A percentile compares a stretch with the other conserved stretches of the same genome.
phyloP scores from a whole-genome alignment of 2,329 filamentous ascomycete species.

The Thelonectria olida region DNA sequence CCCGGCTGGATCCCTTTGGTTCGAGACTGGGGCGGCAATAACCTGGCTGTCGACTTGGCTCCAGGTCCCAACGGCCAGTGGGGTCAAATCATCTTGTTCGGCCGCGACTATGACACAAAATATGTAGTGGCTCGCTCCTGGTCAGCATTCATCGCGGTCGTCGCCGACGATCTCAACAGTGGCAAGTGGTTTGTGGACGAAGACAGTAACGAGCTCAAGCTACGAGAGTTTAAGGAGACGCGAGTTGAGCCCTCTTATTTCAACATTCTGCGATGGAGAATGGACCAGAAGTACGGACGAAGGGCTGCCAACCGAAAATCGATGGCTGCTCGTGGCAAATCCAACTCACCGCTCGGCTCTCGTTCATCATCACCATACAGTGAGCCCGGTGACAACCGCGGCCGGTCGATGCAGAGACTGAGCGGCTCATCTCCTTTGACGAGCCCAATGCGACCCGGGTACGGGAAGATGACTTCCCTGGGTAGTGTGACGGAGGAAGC shows the following conservation, averaged over 20 bases:
- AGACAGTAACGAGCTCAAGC: slow-evolving; percentile 88
- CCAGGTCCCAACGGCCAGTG: slow-evolving; percentile 90
- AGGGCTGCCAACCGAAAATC: slow-evolving; percentile 64
- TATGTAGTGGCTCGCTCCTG: slow-evolving; percentile 95
- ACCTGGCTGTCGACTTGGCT: slow-evolving; percentile 90
- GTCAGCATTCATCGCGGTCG: slow-evolving; percentile 83
- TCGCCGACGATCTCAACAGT: slow-evolving; percentile 90
- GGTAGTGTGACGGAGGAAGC: slow-evolving; percentile 79
- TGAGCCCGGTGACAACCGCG: slow-evolving; percentile 73
- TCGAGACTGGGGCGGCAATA: slow-evolving; percentile 98
- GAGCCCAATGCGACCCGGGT: slow-evolving; percentile 72
- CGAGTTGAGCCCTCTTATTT: slow-evolving; percentile 94
- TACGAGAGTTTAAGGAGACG: slow-evolving; percentile 88
- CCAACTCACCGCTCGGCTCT: slow-evolving; percentile 57
- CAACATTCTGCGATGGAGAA: slow-evolving; percentile 93
- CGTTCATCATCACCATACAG: slow-evolving; percentile 68
- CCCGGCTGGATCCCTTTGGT: slow-evolving; percentile 95
- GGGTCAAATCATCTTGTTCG: slow-evolving; percentile 97
- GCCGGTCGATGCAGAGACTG: slow-evolving; percentile 76
- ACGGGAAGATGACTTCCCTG: slow-evolving; percentile 74
- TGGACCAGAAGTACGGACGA: slow-evolving; percentile 93
- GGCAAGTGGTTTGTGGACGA: slow-evolving; percentile 94
- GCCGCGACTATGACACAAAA: slow-evolving; percentile 98
- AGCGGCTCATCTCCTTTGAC: slow-evolving; percentile 69
- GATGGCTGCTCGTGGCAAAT: slow-evolving; percentile 51